Base-by-base conservation (phyloP, 1,139 yeast genomes). In the Debaryomycetaceae sp. region DNA sequence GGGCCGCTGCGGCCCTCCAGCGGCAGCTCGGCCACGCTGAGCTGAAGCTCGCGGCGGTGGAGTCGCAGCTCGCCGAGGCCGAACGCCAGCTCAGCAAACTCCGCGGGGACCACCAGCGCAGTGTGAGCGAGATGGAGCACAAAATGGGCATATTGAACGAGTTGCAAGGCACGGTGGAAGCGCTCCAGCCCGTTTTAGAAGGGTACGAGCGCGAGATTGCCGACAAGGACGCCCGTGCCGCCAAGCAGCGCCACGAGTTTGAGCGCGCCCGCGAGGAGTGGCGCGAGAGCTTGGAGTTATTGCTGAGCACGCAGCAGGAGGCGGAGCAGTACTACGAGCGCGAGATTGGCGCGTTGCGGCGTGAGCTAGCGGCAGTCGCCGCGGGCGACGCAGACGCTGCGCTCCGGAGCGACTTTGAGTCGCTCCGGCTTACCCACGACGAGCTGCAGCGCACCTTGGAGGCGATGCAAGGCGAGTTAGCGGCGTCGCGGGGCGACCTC, bases 211-310 rank as follows among this genome's bases (percentile, higher is more conserved):
- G 42, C 6, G 65, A 61, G 29, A 38, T 71, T 26, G 45, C 48
- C 1, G 65, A 65, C 14, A 71, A 65, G 39, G 80, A 75, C 27
- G 55, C 56, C 29, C 65, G 64, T 39, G 51, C 74, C 32, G 41
- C 46, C 11, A 66, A 61, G 35, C 74, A 65, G 36, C 65, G 64
- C 43, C 49, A 49, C n/a, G 66, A 59, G 20, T 68, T 71, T 32
- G 79, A 75, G 29, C 49, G 53, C 12, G 81, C 79, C 27, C 55
- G 81, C 25, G 71, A 69, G 33, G 82, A 78, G 42, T 62, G 81
- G 60, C 51, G 79, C 32, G 72, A 66, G 29, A 76, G 76, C 22
- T 64, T 78, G 34, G 79, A 73, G 38, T 56, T 74, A 24, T 61
- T 78, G 51, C 74, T 61, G 14, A 49, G 51, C 23, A 58, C 67